A percentile compares a stretch with the other conserved stretches of the same genome.
These are phyloP conservation scores for Rubia yunnanensis DNA, from an alignment of 257 asterid species.

Conservation along the genomic window DNA sequence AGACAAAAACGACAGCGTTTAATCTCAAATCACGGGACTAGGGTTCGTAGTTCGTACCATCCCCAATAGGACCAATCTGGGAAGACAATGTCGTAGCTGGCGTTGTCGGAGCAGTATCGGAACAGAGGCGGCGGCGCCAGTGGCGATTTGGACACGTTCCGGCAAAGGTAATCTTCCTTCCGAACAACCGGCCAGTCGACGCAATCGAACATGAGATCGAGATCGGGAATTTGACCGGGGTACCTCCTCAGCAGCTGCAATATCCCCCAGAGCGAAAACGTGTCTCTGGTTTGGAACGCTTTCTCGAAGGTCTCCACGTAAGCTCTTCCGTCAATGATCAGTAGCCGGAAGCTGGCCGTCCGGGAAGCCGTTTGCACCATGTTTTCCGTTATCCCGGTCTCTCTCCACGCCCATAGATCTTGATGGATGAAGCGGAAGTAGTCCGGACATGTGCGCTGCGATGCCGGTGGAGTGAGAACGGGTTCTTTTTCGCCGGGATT, in stretches of 20 bases:
- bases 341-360: constrained; percentile 26
- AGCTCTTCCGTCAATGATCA: constrained; percentile 26
- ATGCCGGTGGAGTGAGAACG: background rate
- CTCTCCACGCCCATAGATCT: constrained; percentile 36
- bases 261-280: constrained; percentile 31
- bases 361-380: constrained; percentile 24
- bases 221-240: constrained; percentile 33
- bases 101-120: constrained; percentile 23
- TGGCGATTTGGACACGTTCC: constrained; percentile 15
- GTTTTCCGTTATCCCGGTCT: constrained; percentile 26
- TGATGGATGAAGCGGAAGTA: constrained; percentile 33
- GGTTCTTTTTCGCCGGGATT: background rate
- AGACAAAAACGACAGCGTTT: background rate
- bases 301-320: constrained; percentile 18
- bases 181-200: constrained; percentile 26
- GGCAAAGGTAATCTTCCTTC: constrained; percentile 2
- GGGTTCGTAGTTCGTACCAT: constrained; percentile 20
- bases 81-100: constrained; percentile 36
- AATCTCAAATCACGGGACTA: background rate
- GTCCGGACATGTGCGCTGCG: constrained; percentile 19
- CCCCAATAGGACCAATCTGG: constrained; percentile 55
- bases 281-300: constrained; percentile 28
- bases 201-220: constrained; percentile 30
- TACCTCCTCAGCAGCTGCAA: constrained; percentile 28
- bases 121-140: constrained; percentile 22